Base-by-base conservation (phyloP, 1,139 yeast genomes). In the Hansenula sp. region DNA sequence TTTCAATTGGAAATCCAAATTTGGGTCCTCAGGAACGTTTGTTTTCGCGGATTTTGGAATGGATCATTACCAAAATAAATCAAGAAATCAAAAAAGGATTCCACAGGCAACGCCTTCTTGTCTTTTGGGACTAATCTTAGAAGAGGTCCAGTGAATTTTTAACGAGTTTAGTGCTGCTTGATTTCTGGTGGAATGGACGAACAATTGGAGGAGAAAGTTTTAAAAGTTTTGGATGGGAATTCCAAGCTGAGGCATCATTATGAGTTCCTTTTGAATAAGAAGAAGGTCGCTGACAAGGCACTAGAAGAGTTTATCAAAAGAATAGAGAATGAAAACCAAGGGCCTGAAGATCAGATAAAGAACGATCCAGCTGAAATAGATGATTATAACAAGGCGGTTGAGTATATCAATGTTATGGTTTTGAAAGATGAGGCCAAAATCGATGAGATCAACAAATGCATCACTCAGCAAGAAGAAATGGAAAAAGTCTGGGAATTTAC, bases 231-330 rank as follows among this genome's bases (percentile, higher is more conserved):
- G 33, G 18, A n/a, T 1, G 13, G 19, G 7, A 13, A 33, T 8
- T 37, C 36, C 15, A 13, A n/a, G 9, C 27, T 30, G 11, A 33
- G 33, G 11, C 36, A 38, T 8, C 45, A 47, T 29, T 38, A 42
- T 33, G 25, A 30, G n/a, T 31, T n/a, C 13, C 34, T 47, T 6
- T 19, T 38, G 11, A 16, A 36, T 16, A 33, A 30, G 31, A 38
- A 39, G 36, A 34, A 36, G 11, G 40, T 35, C 19, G 41, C 38
- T 6, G 41, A 33, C 13, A 25, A 37, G 15, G 36, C 34, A 8
- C 18, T 40, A 2, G 21, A 37, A 16, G 41, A 36, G 7, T 37
- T 43, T 13, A 15, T 18, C 5, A 17, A 10, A 9, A 21, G 11
- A n/a, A 13, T 37, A 2, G 33, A 31, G 5, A 25, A 18, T 12